Evolutionary conservation across 1,139 yeast species (phyloP).

Genomic region (Yamadazyma spencermartinsiae): DNA sequence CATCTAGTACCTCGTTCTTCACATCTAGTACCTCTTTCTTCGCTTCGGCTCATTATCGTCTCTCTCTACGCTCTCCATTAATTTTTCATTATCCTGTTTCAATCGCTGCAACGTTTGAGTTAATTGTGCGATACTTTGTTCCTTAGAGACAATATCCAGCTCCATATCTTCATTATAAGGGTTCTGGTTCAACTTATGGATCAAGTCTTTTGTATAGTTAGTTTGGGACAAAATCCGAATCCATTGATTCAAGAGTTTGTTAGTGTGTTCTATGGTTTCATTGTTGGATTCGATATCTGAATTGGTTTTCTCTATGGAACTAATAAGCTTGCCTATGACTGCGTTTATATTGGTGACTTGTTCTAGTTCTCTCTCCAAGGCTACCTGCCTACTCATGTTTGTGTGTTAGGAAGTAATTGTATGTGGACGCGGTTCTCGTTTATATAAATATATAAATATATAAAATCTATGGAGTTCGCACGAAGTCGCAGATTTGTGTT

Average conservation of each 20-base stretch:
- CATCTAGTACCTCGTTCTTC: conserved; percentile 5
- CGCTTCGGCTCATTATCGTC: conserved; percentile 19
- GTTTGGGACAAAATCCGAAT: conserved; percentile 47
- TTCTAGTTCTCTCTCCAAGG: conserved; percentile 39
- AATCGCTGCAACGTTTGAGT: conserved; percentile 25
- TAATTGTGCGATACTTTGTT: conserved; percentile 25
- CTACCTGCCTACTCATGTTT: conserved; percentile 26
- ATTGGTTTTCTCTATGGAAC: conserved; percentile 29
- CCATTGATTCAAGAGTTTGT: conserved; percentile 46
- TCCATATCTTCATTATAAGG: conserved; percentile 21
- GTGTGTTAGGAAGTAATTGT: no score
- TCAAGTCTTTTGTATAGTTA: conserved; percentile 39
- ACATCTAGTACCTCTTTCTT: conserved; percentile 21
- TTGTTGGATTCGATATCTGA: conserved; percentile 31
- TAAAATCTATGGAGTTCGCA: neutral
- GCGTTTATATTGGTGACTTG: conserved; percentile 35
- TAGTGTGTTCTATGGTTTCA: conserved; percentile 35
- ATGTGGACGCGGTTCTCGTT: no score
- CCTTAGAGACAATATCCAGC: conserved; percentile 20
- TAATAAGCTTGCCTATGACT: conserved; percentile 29
- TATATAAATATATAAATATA: no score
- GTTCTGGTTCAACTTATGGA: conserved; percentile 36
- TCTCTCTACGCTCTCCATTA: conserved; percentile 19
- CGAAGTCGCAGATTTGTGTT: no score
- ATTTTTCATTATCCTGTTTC: conserved; percentile 28